Evolutionary conservation across 352 stramenopile genomes (phyloP).

Genomic region (Phytopythium montanum): DNA sequence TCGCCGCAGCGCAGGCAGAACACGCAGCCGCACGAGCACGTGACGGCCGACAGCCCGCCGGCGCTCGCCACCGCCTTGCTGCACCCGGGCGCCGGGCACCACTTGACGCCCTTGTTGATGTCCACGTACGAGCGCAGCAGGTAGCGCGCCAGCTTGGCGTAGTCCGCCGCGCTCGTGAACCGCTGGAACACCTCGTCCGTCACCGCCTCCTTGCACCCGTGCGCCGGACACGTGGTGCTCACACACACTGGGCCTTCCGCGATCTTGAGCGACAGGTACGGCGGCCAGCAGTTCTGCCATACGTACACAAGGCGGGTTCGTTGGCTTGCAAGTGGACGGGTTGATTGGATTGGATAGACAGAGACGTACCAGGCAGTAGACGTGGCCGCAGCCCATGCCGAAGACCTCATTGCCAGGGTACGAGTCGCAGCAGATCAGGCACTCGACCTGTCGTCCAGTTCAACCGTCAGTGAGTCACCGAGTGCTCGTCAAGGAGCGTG

Average conservation of each 20-base stretch:
- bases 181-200: conserved; percentile 66
- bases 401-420: conserved; percentile 71
- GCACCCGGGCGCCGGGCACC: conserved; percentile 96
- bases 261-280: conserved; percentile 85
- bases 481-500: not conserved
- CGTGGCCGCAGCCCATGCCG: conserved; percentile 95
- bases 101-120: conserved; percentile 96
- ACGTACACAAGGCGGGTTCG: too few relatives aligned
- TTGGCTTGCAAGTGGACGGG: too few relatives aligned
- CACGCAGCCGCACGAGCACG: conserved; percentile 81
- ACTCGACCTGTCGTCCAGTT: conserved; percentile 43
- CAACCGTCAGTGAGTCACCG: conserved; percentile 9
- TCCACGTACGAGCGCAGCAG: conserved; percentile 97
- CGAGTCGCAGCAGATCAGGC: conserved; percentile 95
- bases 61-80: conserved; percentile 91
- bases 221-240: conserved; percentile 93
- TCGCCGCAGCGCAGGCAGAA: conserved; percentile 95
- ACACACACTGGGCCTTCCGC: conserved; percentile 93
- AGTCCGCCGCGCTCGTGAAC: conserved; percentile 63
- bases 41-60: conserved; percentile 73
- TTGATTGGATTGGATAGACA: conserved; percentile 13
- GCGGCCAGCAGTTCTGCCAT: conserved; percentile 85
- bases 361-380: conserved; percentile 91
- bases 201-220: conserved; percentile 92
- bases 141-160: conserved; percentile 90